These are phyloP conservation scores for Miscanthus lutarioriparius DNA, from an alignment of 176 grass and related monocot genomes.

Conservation along the genomic window DNA sequence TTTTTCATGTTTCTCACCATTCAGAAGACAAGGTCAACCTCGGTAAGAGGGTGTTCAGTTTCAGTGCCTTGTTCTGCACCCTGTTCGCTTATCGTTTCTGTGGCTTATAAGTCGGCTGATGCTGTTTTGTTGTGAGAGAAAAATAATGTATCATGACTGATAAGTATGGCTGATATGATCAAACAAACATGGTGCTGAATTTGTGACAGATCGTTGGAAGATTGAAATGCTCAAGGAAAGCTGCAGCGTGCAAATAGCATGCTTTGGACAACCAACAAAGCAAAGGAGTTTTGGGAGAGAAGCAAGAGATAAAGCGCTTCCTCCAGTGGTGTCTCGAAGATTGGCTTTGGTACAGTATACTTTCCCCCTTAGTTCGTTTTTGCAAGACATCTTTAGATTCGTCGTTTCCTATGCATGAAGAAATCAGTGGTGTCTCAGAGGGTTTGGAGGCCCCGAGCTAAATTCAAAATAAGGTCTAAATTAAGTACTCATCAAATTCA, in stretches of 20 bases:
- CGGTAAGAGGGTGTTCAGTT: background rate
- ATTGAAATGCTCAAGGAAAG: background rate
- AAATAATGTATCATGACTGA: too few species aligned
- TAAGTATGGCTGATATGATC: too few species aligned
- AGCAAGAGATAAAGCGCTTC: conserved; percentile 10
- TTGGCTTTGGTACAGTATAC: too few species aligned
- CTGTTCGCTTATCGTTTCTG: too few species aligned
- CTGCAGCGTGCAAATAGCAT: background rate
- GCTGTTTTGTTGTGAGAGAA: too few species aligned
- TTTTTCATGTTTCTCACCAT: background rate
- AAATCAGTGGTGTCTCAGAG: background rate
- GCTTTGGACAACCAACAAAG: conserved; percentile 26
- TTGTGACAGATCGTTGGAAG: background rate
- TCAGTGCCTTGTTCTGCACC: background rate
- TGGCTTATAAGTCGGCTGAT: too few species aligned
- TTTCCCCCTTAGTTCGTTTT: conserved; percentile 16
- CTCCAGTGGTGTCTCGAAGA: too few species aligned
- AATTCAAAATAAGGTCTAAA: background rate
- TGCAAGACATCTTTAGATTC: conserved; percentile 12
- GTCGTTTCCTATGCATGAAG: background rate
- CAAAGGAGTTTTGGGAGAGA: background rate
- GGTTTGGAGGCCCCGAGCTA: background rate
- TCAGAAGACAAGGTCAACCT: background rate
- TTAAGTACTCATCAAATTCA: too few species aligned
- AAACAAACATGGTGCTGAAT: too few species aligned